phyloP scores from a whole-genome alignment of 345 rosid genomes.

The Crucihimalaya himalaica region DNA sequence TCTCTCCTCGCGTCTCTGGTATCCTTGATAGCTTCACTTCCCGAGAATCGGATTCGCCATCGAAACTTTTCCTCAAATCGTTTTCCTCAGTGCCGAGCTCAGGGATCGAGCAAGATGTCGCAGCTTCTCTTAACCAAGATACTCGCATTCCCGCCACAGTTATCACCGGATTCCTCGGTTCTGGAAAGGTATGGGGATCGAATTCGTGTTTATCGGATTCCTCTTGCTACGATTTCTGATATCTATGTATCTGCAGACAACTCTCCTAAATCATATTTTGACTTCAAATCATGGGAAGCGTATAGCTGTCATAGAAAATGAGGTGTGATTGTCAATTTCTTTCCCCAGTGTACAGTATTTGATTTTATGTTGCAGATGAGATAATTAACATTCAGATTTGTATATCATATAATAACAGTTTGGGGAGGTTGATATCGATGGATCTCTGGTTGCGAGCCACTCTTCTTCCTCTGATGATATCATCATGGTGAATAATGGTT shows the following conservation, averaged over 20 bases:
- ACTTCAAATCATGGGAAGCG: slow-evolving; percentile 73
- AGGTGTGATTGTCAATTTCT: slow-evolving; percentile 32
- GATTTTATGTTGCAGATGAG: background rate
- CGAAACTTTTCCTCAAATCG: background rate
- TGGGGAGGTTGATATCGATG: slow-evolving; percentile 76
- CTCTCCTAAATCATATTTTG: slow-evolving; percentile 74
- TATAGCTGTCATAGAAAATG: slow-evolving; percentile 82
- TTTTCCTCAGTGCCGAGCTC: background rate
- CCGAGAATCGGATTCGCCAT: background rate
- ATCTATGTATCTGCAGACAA: slow-evolving; percentile 33
- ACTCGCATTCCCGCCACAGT: background rate
- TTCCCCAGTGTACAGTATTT: background rate
- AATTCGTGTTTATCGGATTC: background rate
- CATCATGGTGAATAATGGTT: slow-evolving; percentile 72
- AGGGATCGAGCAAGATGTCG: background rate
- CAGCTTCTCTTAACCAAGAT: background rate
- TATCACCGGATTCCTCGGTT: background rate
- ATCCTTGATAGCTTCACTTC: background rate
- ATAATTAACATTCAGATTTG: background rate
- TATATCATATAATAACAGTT: slow-evolving; percentile 47
- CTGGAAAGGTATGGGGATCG: background rate
- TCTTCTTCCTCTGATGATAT: slow-evolving; percentile 63
- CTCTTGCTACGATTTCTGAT: background rate
- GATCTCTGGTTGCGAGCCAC: slow-evolving; percentile 74
- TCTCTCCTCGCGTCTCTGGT: background rate